These are phyloP conservation scores for Eucalyptus cladocalyx DNA, from an alignment of 345 rosid species.

Conservation along the genomic window DNA sequence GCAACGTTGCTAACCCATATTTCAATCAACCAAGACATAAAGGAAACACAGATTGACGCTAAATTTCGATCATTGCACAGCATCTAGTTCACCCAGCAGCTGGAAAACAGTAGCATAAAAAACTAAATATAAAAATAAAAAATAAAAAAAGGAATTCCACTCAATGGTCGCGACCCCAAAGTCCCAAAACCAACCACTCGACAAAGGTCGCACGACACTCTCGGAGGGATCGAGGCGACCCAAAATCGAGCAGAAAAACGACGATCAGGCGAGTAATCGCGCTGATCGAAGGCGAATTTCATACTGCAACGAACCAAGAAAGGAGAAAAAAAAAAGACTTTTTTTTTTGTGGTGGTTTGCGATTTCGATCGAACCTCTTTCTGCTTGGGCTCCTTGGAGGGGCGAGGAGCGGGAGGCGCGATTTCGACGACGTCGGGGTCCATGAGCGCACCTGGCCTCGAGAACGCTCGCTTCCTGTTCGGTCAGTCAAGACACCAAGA, in stretches of 20 bases:
- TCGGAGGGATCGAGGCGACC: background rate
- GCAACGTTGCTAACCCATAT: background rate
- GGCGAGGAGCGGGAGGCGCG: conserved; percentile 28
- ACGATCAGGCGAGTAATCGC: background rate
- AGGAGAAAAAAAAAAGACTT: background rate
- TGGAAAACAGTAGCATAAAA: background rate
- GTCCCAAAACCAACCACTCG: background rate
- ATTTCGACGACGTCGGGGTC: conserved; percentile 65
- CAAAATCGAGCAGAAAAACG: background rate
- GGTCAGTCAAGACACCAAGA: background rate
- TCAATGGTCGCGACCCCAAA: background rate
- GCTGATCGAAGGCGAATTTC: background rate
- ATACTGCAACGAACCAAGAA: background rate
- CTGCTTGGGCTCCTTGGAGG: conserved; percentile 12
- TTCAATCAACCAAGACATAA: background rate
- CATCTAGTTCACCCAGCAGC: background rate
- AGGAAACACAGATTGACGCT: background rate
- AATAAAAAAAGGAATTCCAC: background rate
- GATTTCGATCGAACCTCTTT: conserved; percentile 26
- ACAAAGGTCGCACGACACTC: background rate
- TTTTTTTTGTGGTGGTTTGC: background rate
- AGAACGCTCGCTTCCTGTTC: conserved; percentile 15
- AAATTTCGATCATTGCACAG: background rate
- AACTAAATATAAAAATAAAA: background rate
- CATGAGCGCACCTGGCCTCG: conserved; percentile 18